These are phyloP conservation scores for Aquanectria penicillioides DNA, from an alignment of 2,329 filamentous ascomycete species.

Conservation along the genomic window DNA sequence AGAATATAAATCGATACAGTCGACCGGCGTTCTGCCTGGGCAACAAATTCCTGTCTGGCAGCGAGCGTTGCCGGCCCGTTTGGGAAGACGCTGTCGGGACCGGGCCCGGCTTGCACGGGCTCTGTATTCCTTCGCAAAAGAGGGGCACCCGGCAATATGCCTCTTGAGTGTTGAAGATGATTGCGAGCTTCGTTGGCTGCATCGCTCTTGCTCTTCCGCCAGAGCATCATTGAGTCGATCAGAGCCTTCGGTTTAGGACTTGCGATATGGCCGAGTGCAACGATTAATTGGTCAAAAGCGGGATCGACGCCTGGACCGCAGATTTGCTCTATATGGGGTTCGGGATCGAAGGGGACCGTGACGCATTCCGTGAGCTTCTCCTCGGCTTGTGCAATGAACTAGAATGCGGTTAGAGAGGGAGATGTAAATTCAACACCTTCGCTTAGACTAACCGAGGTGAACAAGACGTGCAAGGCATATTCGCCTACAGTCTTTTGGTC, in stretches of 20 bases:
- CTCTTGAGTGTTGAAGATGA: slow-evolving; percentile 64
- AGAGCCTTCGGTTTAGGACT: slow-evolving; percentile 93
- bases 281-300: slow-evolving; percentile 92
- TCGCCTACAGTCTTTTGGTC: slow-evolving; percentile 96
- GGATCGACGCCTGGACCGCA: slow-evolving; percentile 91
- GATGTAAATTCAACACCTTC: neutral
- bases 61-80: slow-evolving; percentile 53
- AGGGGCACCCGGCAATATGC: slow-evolving; percentile 54
- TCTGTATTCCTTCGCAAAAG: slow-evolving; percentile 80
- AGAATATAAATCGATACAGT: slow-evolving; percentile 96
- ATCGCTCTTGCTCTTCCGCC: slow-evolving; percentile 96
- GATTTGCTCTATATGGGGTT: slow-evolving; percentile 86
- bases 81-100: slow-evolving; percentile 43
- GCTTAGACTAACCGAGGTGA: slow-evolving; percentile 77
- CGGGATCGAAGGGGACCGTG: slow-evolving; percentile 79
- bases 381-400: slow-evolving; percentile 97
- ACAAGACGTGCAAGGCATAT: slow-evolving; percentile 95
- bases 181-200: slow-evolving; percentile 76
- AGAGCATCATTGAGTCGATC: slow-evolving; percentile 97
- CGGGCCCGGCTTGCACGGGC: slow-evolving; percentile 61
- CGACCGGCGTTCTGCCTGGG: slow-evolving; percentile 86
- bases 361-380: slow-evolving; percentile 93
- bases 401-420: slow-evolving; percentile 27
- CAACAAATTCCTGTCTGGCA: slow-evolving; percentile 75
- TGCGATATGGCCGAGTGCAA: slow-evolving; percentile 92